These are phyloP conservation scores for Trichoderma sp. DNA, from an alignment of 2,329 filamentous ascomycete species.

Conservation along the genomic window DNA sequence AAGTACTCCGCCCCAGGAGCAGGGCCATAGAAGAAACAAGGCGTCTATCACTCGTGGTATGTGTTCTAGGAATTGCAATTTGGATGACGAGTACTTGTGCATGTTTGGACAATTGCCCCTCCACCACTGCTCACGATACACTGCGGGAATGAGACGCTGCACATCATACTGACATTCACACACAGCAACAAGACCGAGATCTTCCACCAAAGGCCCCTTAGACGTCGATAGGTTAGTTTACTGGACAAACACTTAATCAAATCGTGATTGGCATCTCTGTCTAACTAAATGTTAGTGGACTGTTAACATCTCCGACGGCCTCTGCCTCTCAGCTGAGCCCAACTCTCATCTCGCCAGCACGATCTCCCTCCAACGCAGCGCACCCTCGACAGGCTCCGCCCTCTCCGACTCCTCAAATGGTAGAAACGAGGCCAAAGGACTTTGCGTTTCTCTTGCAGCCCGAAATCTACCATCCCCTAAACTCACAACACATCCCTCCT, in stretches of 20 bases:
- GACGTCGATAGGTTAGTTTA: constrained; percentile 73
- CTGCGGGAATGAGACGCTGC: background rate
- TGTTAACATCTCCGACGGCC: constrained; percentile 39
- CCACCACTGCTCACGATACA: background rate
- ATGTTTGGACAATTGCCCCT: background rate
- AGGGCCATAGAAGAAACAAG: constrained; percentile 38
- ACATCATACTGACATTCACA: constrained; percentile 24
- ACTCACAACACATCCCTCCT: constrained; percentile 61
- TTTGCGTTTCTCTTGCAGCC: constrained; percentile 80
- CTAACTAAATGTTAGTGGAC: constrained; percentile 35
- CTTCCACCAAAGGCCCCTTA: constrained; percentile 77
- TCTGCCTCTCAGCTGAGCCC: constrained; percentile 30
- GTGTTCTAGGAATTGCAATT: constrained; percentile 19
- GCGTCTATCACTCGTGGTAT: constrained; percentile 45
- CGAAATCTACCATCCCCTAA: constrained; percentile 81
- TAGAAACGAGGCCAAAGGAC: constrained; percentile 58
- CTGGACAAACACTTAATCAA: background rate
- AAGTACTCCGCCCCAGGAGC: constrained; percentile 19
- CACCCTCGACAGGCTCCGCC: constrained; percentile 35
- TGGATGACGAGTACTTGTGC: background rate
- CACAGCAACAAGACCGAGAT: constrained; percentile 60
- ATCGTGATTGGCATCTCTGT: background rate
- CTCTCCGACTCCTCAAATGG: constrained; percentile 39
- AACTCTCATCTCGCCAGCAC: constrained; percentile 18
- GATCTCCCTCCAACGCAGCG: constrained; percentile 35